Evolutionary conservation across 306 rosid genomes (phyloP), one percentile per base, ranked within the genome.

Genomic region (Cotoneaster glaucophyllus): DNA sequence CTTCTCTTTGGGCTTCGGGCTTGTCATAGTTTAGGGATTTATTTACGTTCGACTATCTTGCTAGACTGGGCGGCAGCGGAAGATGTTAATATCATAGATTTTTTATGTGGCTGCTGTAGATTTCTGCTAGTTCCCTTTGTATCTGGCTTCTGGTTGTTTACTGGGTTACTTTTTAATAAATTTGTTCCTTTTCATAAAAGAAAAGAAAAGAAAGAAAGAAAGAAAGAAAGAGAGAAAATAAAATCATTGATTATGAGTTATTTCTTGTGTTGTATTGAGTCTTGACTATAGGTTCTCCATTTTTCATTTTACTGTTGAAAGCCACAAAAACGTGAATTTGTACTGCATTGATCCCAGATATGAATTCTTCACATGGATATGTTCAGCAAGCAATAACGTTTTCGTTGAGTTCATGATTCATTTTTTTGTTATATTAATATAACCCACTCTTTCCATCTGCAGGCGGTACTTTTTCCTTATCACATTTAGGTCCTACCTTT

Each of bases 401-500:
- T 57, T 58, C 14, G 15, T 5, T 63, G 32, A 63, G 22, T 28
- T 63, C 41, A 6, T 28, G 32, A 63, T 9, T 63, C 67, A 67
- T 71, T 77, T 73, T 57, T 50, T 70, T 32, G 54, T 86, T 28
- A 57, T 18, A 13, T 34, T 34, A 34, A 34, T 45, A 0, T 66
- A 58, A 62, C 71, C 67, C 65, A 44, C 69, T 64, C 66, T 11
- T 56, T 78, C 59, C 61, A 37, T 64, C 56, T 80, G 87, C 94
- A 90, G 98, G 91, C 90, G 96, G 21, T 93, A 93, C 64, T 90
- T 93, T 78, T 90, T 89, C 83, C 93, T 90, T 4, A 77, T 93
- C 83, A 90, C 91, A 54, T 93, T 90, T 89, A 82, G 91, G 80
- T 93, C 98, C n/a, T 93, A 93, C 86, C 91, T 89, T 75, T 87